A percentile compares a stretch with the other conserved stretches of the same genome.
Evolutionary conservation across 1,284 basidiomycete genomes (phyloP).

Genomic region (Phaffia rhodozyma): DNA sequence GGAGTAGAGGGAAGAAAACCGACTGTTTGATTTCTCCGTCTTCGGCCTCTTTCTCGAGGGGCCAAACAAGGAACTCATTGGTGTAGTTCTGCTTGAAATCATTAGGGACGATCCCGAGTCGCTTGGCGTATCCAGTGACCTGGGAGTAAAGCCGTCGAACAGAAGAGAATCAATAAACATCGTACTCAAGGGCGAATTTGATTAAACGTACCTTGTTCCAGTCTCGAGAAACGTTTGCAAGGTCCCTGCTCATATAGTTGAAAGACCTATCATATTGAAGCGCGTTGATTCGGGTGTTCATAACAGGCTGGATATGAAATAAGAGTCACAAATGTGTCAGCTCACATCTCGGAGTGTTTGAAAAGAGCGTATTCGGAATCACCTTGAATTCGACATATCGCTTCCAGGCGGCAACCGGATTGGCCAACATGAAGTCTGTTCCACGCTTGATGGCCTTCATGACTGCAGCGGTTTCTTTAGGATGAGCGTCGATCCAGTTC

Average conservation of each 20-base stretch:
- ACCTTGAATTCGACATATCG: conserved; percentile 32
- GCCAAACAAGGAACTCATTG: conserved; percentile 26
- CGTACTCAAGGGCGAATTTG: neutral
- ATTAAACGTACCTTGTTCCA: conserved; percentile 25
- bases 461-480: conserved; percentile 32
- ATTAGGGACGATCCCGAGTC: conserved; percentile 31
- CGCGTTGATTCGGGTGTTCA: conserved; percentile 30
- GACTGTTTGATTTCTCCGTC: neutral
- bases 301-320: conserved; percentile 20
- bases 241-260: conserved; percentile 33
- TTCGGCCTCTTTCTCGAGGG: conserved; percentile 17
- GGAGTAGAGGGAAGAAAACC: too few species aligned
- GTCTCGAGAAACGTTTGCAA: conserved; percentile 25
- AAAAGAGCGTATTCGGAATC: neutral
- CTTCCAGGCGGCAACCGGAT: conserved; percentile 32
- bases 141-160: conserved; percentile 9
- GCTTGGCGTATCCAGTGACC: conserved; percentile 34
- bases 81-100: conserved; percentile 34
- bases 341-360: too few species aligned
- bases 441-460: conserved; percentile 35
- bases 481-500: conserved; percentile 24
- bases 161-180: too few species aligned
- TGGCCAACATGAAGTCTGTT: conserved; percentile 29
- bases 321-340: too few species aligned
- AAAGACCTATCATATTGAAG: conserved; percentile 31